phyloP scores from a whole-genome alignment of 495 filamentous ascomycete species.

The Lindgomyces ingoldianus region DNA sequence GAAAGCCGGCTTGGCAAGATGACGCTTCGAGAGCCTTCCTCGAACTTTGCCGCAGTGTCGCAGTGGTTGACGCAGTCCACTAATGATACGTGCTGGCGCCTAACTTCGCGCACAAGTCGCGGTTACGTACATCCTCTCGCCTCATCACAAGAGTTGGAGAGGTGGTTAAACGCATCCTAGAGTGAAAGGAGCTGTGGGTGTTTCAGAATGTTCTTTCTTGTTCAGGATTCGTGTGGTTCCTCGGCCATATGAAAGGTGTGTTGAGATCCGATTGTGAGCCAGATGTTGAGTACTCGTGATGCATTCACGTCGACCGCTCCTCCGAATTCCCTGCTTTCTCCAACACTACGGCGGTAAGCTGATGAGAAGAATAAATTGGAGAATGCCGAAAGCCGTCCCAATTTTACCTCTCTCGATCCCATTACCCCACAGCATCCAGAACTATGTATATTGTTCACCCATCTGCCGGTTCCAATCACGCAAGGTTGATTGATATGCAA shows the following conservation, averaged over 20 bases:
- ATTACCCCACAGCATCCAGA: conserved; percentile 29
- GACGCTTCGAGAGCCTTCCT: background rate
- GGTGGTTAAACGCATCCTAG: background rate
- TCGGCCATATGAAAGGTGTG: too few relatives aligned
- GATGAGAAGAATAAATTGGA: background rate
- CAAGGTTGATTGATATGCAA: background rate
- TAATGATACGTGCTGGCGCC: background rate
- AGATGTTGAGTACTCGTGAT: too few relatives aligned
- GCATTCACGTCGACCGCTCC: too few relatives aligned
- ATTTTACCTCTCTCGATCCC: conserved; percentile 12
- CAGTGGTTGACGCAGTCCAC: background rate
- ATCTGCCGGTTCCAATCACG: conserved; percentile 31
- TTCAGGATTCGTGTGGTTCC: too few relatives aligned
- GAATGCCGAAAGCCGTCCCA: conserved; percentile 5
- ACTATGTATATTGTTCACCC: conserved; percentile 11
- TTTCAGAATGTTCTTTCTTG: too few relatives aligned
- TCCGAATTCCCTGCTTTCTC: conserved; percentile 3
- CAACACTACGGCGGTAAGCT: background rate
- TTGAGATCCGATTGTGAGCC: too few relatives aligned
- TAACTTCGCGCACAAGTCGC: background rate
- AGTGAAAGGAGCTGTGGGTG: too few relatives aligned
- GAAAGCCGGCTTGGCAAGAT: conserved; percentile 26
- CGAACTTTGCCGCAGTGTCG: background rate
- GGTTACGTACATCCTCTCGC: background rate
- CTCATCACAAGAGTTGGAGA: background rate